Evolutionary conservation across 108 stramenopile species (phyloP), one percentile per base, ranked within the genome.

Genomic region (Nitzschia sp.): DNA sequence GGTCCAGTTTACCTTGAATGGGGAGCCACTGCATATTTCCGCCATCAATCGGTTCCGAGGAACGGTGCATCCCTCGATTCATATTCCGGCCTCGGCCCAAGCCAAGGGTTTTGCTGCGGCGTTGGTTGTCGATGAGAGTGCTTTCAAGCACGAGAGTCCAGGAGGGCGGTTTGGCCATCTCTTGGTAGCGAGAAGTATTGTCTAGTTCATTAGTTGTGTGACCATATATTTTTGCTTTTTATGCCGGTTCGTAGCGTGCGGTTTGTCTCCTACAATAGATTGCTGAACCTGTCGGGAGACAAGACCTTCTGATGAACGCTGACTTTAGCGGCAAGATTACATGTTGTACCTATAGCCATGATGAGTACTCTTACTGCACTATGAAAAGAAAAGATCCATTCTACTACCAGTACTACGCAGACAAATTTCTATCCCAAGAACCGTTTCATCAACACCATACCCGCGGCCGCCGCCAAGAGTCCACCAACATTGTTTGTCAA

Each of bases 1-100:
- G 91, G 78, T 92, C 53, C 91, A 92, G 78, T 89, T 92, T 57
- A 65, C 86, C 34, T 51, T 87, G 19, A 92, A 92, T 48, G 91
- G 88, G 0, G 91, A 92, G 54, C 85, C 85, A 7, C 57, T 89
- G 21, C 75, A 84, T 41, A 81, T 86, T 34, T 73, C 81, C 10
- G 83, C 91, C 0, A 83, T 92, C 21, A 89, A 87, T 70, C 58
- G 88, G 56, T 92, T 92, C 71, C 72, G 88, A 14, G 91, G 91
- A 19, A 77, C 69, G 19, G 91, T 92, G 2, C 88, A 85, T 73
- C 91, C 91, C 2, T 73, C 85, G 5, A 64, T 90, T 39, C 85
- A 63, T 60, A 77, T 92, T 6, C 89, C 89, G 0, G 70, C 67
- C 51, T 57, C 55, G 10, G 37, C 43, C 21, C 46, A 46, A n/a